A percentile compares a stretch with the other conserved stretches of the same genome.
Conservation (phyloP, 805 yeast species). For the Kuraishia cidri region DNA sequence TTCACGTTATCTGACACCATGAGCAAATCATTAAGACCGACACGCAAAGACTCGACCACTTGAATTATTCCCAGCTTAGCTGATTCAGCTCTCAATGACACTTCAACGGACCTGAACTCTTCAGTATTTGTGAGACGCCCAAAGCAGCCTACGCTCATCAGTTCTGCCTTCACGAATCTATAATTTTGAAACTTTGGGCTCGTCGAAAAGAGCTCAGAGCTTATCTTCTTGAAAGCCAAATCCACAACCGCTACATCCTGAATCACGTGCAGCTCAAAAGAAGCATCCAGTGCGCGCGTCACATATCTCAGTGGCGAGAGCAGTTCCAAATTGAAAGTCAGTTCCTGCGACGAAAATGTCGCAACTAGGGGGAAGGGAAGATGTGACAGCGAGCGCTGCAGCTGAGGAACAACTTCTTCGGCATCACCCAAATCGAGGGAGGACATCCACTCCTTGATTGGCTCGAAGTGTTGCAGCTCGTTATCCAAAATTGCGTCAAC, state of each 20-base stretch:
- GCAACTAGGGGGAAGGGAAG: too few relatives aligned
- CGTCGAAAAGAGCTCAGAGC: too few relatives aligned
- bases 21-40: conserved; percentile 5
- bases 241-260: too few relatives aligned
- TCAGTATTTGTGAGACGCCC: not conserved
- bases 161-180: conserved; percentile 4
- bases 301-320: too few relatives aligned
- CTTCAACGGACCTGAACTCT: conserved; percentile 2
- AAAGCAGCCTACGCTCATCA: conserved; percentile 2
- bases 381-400: too few relatives aligned
- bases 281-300: too few relatives aligned
- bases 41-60: conserved; percentile 1
- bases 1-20: conserved; percentile 5
- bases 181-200: not conserved
- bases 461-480: conserved; percentile 14
- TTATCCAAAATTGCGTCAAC: conserved; percentile 11
- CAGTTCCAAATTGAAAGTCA: too few relatives aligned
- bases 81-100: conserved; percentile 2
- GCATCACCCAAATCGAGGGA: too few relatives aligned
- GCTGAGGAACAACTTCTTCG: too few relatives aligned
- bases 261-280: too few relatives aligned
- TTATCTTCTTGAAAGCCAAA: too few relatives aligned
- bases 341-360: too few relatives aligned
- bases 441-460: conserved; percentile 9
- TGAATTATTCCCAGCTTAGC: conserved; percentile 4